phyloP scores from a whole-genome alignment of 75 land plant species.

The Cunninghamia lanceolata region DNA sequence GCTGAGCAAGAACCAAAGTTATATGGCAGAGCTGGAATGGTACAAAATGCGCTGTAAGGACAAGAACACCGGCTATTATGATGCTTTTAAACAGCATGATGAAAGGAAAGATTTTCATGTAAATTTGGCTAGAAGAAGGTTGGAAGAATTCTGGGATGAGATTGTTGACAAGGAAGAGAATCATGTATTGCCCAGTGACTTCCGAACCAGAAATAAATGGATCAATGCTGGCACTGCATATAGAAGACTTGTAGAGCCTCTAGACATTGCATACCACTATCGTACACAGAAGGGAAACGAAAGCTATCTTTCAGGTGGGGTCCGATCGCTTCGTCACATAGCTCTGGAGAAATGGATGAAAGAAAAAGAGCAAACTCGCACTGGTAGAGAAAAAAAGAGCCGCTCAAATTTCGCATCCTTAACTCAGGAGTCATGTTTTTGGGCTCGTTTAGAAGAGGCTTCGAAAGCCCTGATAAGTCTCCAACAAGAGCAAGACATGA shows the following conservation, averaged over 20 bases:
- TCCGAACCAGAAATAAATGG: slow-evolving; percentile 15
- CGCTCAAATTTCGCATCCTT: slow-evolving; percentile 7
- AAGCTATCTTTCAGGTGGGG: neutral
- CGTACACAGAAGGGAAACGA: neutral
- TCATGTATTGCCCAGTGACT: neutral
- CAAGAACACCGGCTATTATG: neutral
- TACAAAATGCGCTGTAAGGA: neutral
- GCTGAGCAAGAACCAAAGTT: neutral
- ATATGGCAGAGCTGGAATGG: slow-evolving; percentile 8
- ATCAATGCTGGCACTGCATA: slow-evolving; percentile 13
- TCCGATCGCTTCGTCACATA: slow-evolving; percentile 7
- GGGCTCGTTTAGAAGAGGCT: slow-evolving; percentile 4
- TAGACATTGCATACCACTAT: slow-evolving; percentile 13
- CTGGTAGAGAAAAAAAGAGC: neutral
- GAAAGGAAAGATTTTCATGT: neutral
- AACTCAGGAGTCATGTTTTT: neutral
- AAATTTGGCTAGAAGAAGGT: neutral
- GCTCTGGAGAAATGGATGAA: slow-evolving; percentile 12
- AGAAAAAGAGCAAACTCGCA: neutral
- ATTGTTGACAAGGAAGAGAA: slow-evolving; percentile 4
- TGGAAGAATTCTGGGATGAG: slow-evolving; percentile 10
- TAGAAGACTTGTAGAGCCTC: slow-evolving; percentile 14
- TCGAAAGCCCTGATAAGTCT: neutral
- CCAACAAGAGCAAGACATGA: neutral
- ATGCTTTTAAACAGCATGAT: neutral